Evolutionary conservation across 176 grass and related monocot genomes (phyloP), one percentile per base, ranked within the genome.

Genomic region (Echinochloa phyllopogon): DNA sequence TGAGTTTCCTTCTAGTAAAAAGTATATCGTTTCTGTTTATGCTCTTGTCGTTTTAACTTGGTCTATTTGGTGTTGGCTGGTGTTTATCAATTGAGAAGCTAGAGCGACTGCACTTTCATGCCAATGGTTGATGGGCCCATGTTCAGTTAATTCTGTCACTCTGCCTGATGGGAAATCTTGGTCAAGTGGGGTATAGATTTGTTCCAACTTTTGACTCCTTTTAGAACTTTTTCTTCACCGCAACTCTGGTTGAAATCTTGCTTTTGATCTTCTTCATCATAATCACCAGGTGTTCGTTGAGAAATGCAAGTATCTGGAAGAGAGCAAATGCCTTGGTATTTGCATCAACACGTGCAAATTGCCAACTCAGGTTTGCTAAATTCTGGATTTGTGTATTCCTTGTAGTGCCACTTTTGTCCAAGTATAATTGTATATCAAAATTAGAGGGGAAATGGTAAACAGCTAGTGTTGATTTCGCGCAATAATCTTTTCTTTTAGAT

Each of bases 261-360:
- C 1, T 2, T 3, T 70, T 49, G 10, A 77, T 25, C 8, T 83
- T 40, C 9, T 21, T 53, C n/a, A 27, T 80, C 55, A 64, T 74
- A 78, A 82, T 72, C 42, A 45, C 8, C 74, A 98, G 95, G 93
- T 98, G 29, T 92, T 90, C 5, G 76, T 98, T 21, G 87, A 98
- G 45, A 93, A 83, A 81, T 98, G 95, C 70, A 95, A 88, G 67
- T 98, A 93, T 84, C 75, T 98, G 49, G 95, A 95, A 84, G 95
- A 98, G 85, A 95, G 93, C 73, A 95, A 95, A 86, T 98, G 95
- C 52, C 83, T 98, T 56, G 93, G 95, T 14, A 86, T 98, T 69
- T 98, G 95, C 68, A 91, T 95, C 75, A 95, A 93, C 82, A 98
- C 95, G 1, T 98, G 95, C 84, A 98, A 98, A 73, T 84, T 95